phyloP scores from a whole-genome alignment of 257 asterid species.

The Nicotiana attenuata region DNA sequence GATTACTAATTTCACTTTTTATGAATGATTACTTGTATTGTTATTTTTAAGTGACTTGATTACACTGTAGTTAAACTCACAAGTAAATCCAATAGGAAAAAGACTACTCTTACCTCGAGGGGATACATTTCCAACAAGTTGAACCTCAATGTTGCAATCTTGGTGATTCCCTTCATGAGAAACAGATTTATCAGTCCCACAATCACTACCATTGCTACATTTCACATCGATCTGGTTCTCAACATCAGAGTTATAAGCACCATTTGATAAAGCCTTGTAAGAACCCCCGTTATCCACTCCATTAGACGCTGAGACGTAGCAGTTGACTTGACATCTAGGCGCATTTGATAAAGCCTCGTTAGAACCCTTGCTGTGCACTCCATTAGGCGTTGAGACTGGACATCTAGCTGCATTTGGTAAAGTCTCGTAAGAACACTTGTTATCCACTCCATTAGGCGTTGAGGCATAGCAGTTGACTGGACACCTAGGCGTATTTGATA shows the following conservation, averaged over 20 bases:
- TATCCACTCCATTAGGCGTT: neutral
- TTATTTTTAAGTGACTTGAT: neutral
- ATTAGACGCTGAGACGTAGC: neutral
- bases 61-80: neutral
- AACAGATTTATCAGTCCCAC: neutral
- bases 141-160: neutral
- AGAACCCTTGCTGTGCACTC: neutral
- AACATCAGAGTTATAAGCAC: neutral
- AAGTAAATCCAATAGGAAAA: neutral
- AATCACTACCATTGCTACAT: neutral
- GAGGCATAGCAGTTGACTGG: neutral
- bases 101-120: neutral
- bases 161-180: neutral
- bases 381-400: conserved; percentile 8
- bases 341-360: neutral
- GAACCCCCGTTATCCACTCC: neutral
- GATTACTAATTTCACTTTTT: no score
- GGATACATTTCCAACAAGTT: neutral
- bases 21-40: neutral
- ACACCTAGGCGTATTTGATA: neutral
- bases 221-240: neutral
- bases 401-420: neutral
- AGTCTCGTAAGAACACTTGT: neutral
- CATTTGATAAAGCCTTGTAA: neutral
- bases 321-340: neutral